phyloP scores from a whole-genome alignment of 768 basidiomycete genomes.

The Phaffia tasmanica region DNA sequence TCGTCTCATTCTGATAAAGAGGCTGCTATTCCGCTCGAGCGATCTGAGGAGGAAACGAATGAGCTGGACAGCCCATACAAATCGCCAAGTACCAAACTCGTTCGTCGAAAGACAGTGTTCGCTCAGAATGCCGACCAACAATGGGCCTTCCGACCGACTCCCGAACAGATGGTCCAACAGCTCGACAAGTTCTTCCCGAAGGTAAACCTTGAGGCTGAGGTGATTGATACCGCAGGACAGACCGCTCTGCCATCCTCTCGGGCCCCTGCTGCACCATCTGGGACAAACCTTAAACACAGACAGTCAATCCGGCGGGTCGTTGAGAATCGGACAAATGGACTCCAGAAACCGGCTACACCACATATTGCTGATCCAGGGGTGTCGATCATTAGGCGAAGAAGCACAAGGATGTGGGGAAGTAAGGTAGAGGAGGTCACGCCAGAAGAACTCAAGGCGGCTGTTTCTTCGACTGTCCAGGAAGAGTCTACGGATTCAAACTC shows the following conservation, averaged over 20 bases:
- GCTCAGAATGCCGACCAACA: slow-evolving; percentile 54
- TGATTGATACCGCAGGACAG: slow-evolving; percentile 58
- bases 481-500: slow-evolving; percentile 4
- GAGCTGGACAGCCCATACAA: slow-evolving; percentile 8
- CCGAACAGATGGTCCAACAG: slow-evolving; percentile 85
- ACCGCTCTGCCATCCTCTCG: slow-evolving; percentile 34
- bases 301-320: slow-evolving; percentile 91
- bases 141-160: slow-evolving; percentile 81
- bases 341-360: slow-evolving; percentile 50
- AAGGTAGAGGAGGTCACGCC: slow-evolving; percentile 86
- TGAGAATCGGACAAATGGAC: slow-evolving; percentile 61
- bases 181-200: slow-evolving; percentile 92
- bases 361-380: slow-evolving; percentile 20
- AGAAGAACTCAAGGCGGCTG: slow-evolving; percentile 46
- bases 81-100: background rate
- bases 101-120: slow-evolving; percentile 47
- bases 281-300: slow-evolving; percentile 28
- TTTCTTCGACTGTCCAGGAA: slow-evolving; percentile 1
- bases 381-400: slow-evolving; percentile 53
- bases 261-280: slow-evolving; percentile 48
- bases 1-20: slow-evolving; percentile 9
- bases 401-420: slow-evolving; percentile 92
- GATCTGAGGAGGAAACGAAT: slow-evolving; percentile 8
- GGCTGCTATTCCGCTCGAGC: background rate
- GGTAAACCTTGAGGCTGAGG: slow-evolving; percentile 89